Evolutionary conservation across 2,329 filamentous ascomycete genomes (phyloP), one percentile per base, ranked within the genome.

Genomic region (Aspergillus calidoustus): DNA sequence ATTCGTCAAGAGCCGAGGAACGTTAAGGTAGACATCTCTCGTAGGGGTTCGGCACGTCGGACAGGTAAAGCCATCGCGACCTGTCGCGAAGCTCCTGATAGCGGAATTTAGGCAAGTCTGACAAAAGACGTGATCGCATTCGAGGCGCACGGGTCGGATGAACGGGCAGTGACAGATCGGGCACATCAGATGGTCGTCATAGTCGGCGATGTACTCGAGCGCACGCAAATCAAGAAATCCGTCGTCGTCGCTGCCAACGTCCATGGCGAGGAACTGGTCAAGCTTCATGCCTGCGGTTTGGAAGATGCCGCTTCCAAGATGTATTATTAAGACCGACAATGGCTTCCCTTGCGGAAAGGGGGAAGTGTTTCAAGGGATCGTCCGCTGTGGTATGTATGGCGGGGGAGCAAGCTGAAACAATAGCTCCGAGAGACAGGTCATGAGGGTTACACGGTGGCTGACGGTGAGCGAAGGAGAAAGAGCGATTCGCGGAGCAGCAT

Each of bases 91-190:
- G 25, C 69, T 75, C 43, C 71, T 77, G 70, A 83, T 82, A 15
- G 80, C 80, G 49, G 80, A 77, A 54, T 80, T 80, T 62, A 89
- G 78, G 69, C 87, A 89, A 25, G 83, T 80, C 57, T 81, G 77
- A 74, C 87, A 89, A 76, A 89, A 89, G 65, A 85, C 84, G 75
- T 89, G 87, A 65, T 88, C 85, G 74, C 87, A 89, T 65, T 83
- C 79, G 52, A 87, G 76, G 66, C 84, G 79, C 49, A 87, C 80
- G 1, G 87, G 86, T 56, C 82, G 77, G 58, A 88, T 81, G 68
- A 88, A 87, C 7, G 87, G 84, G 63, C 84, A 85, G 69, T 86
- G 85, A 73, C 87, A 89, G 65, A 89, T 89, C 17, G 86, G 82
- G 70, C 87, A 89, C 77, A 87, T 83, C 54, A 89, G 79, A 69